A percentile compares a stretch with the other conserved stretches of the same genome.
Conservation (phyloP, 305 asterid genomes). For the Plantago coronopus region DNA sequence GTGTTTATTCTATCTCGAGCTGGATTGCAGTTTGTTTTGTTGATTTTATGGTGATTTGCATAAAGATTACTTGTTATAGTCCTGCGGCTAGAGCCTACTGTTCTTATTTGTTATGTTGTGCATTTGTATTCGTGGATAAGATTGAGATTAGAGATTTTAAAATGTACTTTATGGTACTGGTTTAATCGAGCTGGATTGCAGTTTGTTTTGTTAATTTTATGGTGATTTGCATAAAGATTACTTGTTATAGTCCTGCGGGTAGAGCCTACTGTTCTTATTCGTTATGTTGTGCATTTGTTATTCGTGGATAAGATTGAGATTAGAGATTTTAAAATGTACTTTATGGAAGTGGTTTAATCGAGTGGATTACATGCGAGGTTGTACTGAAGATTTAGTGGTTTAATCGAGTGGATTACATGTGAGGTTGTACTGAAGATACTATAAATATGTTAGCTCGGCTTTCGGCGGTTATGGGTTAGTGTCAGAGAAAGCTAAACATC, state of each 20-base stretch:
- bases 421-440: too few species aligned
- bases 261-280: too few species aligned
- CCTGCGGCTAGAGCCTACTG: neutral
- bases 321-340: conserved; percentile 21
- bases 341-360: neutral
- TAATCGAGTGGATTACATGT: neutral
- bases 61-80: neutral
- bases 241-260: neutral
- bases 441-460: too few species aligned
- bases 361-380: neutral
- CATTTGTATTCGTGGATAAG: neutral
- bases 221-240: neutral
- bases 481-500: conserved; percentile 16
- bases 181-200: neutral
- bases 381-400: neutral
- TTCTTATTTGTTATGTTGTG: neutral
- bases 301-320: neutral
- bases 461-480: neutral
- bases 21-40: neutral
- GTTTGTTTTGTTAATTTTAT: neutral
- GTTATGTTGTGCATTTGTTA: neutral
- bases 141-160: conserved; percentile 9
- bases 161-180: conserved; percentile 9
- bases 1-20: neutral
- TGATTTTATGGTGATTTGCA: too few species aligned